phyloP scores from a whole-genome alignment of 2,329 filamentous ascomycete genomes.

The Neopestalotiopsis sp. region DNA sequence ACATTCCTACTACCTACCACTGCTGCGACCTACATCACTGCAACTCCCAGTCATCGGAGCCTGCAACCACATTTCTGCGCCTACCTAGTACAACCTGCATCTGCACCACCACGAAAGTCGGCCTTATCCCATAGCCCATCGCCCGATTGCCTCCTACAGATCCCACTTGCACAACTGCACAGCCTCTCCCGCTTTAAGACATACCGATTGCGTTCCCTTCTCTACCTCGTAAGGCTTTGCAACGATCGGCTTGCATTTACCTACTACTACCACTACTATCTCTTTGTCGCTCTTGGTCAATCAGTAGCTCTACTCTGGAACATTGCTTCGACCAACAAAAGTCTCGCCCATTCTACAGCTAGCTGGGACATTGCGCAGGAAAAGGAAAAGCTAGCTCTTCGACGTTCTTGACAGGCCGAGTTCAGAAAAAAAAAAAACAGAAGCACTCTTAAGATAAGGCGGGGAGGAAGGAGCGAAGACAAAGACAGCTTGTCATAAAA shows the following conservation, averaged over 20 bases:
- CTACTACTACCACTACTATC: not conserved
- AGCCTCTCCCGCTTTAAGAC: constrained; percentile 1
- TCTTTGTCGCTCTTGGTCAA: not conserved
- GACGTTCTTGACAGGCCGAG: not conserved
- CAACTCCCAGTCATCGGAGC: not conserved
- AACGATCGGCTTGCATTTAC: not conserved
- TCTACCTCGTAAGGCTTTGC: not conserved
- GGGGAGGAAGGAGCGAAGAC: not conserved
- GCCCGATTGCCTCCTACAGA: not conserved
- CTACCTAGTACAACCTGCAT: not conserved
- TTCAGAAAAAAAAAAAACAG: not conserved
- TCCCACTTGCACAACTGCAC: not conserved
- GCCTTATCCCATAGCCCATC: constrained; percentile 10
- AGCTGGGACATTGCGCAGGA: not conserved
- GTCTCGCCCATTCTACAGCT: not conserved
- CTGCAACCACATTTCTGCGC: not conserved
- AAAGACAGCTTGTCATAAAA: not conserved
- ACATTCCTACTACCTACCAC: not conserved
- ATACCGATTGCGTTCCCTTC: not conserved
- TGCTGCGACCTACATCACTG: not conserved
- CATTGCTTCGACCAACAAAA: not conserved
- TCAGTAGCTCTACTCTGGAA: not conserved
- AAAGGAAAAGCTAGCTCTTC: not conserved
- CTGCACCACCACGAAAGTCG: constrained; percentile 13
- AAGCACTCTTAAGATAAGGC: not conserved